phyloP scores from a whole-genome alignment of 257 asterid species.

The Nicotiana sylvestris region DNA sequence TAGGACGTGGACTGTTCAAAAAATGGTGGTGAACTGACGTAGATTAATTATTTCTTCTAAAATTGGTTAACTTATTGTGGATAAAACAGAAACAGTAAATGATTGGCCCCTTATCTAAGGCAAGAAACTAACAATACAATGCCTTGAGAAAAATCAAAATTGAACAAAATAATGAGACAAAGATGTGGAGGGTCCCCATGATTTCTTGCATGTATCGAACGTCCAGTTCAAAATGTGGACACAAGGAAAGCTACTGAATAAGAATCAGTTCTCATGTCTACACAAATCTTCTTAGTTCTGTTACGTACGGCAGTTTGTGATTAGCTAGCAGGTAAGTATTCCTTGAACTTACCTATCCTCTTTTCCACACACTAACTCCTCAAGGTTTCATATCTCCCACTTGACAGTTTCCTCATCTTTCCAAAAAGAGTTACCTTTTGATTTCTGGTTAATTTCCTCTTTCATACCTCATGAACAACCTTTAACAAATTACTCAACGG shows the following conservation, averaged over 20 bases:
- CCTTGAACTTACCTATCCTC: not conserved
- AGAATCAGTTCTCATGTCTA: not conserved
- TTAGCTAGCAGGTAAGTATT: not conserved
- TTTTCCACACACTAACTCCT: not conserved
- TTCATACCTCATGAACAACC: no score
- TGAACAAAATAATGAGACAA: not conserved
- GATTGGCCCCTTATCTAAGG: not conserved
- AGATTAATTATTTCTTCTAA: not conserved
- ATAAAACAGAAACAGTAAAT: not conserved
- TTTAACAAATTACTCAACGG: no score
- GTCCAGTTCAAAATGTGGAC: constrained; percentile 2
- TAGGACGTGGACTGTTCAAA: not conserved
- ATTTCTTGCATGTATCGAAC: not conserved
- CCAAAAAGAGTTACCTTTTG: not conserved
- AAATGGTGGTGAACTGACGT: not conserved
- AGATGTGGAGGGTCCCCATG: not conserved
- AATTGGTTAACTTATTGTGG: not conserved
- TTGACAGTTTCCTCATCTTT: not conserved
- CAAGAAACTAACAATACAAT: not conserved
- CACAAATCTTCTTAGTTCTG: not conserved
- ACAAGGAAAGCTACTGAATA: not conserved
- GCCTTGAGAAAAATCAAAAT: not conserved
- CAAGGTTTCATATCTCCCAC: not conserved
- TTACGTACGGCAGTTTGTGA: constrained; percentile 5
- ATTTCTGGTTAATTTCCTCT: no score